Evolutionary conservation across 208 protist species (phyloP).

Genomic region (Crithidia sp.): DNA sequence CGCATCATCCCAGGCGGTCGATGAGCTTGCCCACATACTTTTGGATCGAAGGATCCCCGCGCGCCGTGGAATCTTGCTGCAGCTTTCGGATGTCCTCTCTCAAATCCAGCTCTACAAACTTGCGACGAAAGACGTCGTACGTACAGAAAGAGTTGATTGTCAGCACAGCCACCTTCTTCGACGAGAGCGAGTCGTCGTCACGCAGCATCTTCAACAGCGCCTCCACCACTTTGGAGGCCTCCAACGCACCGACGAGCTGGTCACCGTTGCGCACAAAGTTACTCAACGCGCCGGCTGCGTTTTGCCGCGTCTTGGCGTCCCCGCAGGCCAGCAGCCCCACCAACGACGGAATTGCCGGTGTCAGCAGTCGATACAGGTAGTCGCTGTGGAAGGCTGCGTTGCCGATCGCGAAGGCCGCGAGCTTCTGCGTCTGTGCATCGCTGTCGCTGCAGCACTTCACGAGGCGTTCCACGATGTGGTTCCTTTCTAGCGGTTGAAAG

Average conservation of each 20-base stretch:
- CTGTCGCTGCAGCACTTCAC: slow-evolving; percentile 86
- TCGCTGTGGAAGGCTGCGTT: slow-evolving; percentile 95
- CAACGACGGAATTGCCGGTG: slow-evolving; percentile 76
- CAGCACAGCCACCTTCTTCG: slow-evolving; percentile 88
- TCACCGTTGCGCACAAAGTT: slow-evolving; percentile 95
- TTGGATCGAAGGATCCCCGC: slow-evolving; percentile 61
- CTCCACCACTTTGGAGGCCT: slow-evolving; percentile 73
- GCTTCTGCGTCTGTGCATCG: slow-evolving; percentile 91
- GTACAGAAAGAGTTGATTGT: slow-evolving; percentile 91
- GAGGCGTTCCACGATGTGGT: slow-evolving; percentile 74
- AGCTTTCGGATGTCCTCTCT: slow-evolving; percentile 59
- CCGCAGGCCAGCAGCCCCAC: slow-evolving; percentile 72
- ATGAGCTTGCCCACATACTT: slow-evolving; percentile 65
- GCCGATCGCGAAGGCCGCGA: slow-evolving; percentile 95
- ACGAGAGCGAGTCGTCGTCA: slow-evolving; percentile 57
- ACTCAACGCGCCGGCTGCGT: slow-evolving; percentile 94
- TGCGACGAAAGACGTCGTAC: slow-evolving; percentile 79
- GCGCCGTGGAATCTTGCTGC: slow-evolving; percentile 43
- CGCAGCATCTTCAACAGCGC: slow-evolving; percentile 77
- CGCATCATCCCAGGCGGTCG: slow-evolving; percentile 23
- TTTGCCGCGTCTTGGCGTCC: slow-evolving; percentile 95
- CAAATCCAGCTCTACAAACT: slow-evolving; percentile 66
- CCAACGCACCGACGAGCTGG: slow-evolving; percentile 62
- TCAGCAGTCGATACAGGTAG: slow-evolving; percentile 83
- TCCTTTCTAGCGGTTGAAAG: slow-evolving; percentile 81